A percentile compares a stretch with the other conserved stretches of the same genome.
These are phyloP conservation scores for Aureobasidium sp. DNA, from an alignment of 2,329 filamentous ascomycete genomes.

Conservation along the genomic window DNA sequence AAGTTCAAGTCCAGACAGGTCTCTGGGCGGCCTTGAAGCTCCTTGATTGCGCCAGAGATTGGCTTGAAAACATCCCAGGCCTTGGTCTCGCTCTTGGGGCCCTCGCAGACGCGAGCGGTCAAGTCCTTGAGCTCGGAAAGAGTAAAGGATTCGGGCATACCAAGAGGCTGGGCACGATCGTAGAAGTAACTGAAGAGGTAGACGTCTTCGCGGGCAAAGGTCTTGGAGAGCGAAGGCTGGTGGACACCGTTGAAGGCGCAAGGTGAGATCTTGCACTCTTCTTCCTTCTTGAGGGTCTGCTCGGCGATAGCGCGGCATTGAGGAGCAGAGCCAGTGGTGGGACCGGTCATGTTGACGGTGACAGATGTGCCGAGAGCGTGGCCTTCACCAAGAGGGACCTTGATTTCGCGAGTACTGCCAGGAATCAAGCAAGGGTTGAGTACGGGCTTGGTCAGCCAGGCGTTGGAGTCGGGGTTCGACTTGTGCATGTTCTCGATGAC, in stretches of 20 bases:
- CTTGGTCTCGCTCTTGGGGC: slow-evolving; percentile 60
- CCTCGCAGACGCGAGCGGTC: slow-evolving; percentile 75
- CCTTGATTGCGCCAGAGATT: slow-evolving; percentile 69
- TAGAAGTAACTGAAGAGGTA: slow-evolving; percentile 98
- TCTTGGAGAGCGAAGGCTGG: slow-evolving; percentile 86
- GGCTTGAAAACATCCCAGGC: slow-evolving; percentile 75
- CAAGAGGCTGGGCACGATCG: slow-evolving; percentile 85
- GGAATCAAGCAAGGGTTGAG: slow-evolving; percentile 81
- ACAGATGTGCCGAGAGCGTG: slow-evolving; percentile 60
- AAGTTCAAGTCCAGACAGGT: slow-evolving; percentile 95
- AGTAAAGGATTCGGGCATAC: slow-evolving; percentile 98
- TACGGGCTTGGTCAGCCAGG: slow-evolving; percentile 66
- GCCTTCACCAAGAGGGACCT: slow-evolving; percentile 60
- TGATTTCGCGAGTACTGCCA: slow-evolving; percentile 66
- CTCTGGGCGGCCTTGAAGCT: slow-evolving; percentile 77
- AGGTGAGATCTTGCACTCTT: slow-evolving; percentile 72
- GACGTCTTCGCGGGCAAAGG: slow-evolving; percentile 82
- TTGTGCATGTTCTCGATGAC: slow-evolving; percentile 66
- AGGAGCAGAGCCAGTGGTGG: slow-evolving; percentile 64
- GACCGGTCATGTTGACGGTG: slow-evolving; percentile 82
- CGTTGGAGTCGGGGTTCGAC: slow-evolving; percentile 46
- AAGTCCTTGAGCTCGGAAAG: slow-evolving; percentile 83
- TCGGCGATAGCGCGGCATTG: slow-evolving; percentile 89
- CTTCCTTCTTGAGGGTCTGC: slow-evolving; percentile 83
- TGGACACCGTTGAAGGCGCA: slow-evolving; percentile 98